Percentiles rank a stretch among this genome's conserved stretches.
Conservation (phyloP, 768 basidiomycete genomes). For the Mycena rebaudengoi region DNA sequence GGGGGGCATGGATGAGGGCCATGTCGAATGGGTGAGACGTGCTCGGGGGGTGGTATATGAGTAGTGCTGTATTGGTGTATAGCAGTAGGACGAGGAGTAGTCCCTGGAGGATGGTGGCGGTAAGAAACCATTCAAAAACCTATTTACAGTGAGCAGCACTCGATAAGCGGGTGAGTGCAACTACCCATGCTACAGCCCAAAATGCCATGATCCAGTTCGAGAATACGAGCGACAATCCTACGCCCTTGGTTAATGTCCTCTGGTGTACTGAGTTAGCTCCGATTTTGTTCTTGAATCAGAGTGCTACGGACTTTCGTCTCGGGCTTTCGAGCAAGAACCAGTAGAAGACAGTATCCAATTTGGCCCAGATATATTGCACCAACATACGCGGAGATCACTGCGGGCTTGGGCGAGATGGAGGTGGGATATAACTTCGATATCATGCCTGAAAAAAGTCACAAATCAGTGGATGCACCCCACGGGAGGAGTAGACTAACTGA, state of each 20-base stretch:
- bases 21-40: constrained; percentile 74
- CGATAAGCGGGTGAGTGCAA: too few species aligned
- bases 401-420: constrained; percentile 72
- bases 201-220: constrained; percentile 83
- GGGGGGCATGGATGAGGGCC: constrained; percentile 86
- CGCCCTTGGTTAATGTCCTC: constrained; percentile 77
- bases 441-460: constrained; percentile 44
- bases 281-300: neutral
- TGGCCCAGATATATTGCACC: constrained; percentile 68
- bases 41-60: constrained; percentile 75
- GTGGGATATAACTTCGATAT: constrained; percentile 67
- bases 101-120: constrained; percentile 77
- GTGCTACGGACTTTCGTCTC: constrained; percentile 76
- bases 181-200: constrained; percentile 85
- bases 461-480: neutral
- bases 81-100: constrained; percentile 74
- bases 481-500: constrained; percentile 47
- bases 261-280: constrained; percentile 30
- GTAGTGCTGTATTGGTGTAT: constrained; percentile 81
- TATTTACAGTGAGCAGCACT: constrained; percentile 31
- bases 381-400: constrained; percentile 68
- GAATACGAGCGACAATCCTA: constrained; percentile 79
- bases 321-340: constrained; percentile 73
- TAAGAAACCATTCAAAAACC: constrained; percentile 80
- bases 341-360: constrained; percentile 84